Percentiles rank a stretch among this genome's conserved stretches.
phyloP scores from a whole-genome alignment of 2,329 filamentous ascomycete species.

The Didymella exigua region DNA sequence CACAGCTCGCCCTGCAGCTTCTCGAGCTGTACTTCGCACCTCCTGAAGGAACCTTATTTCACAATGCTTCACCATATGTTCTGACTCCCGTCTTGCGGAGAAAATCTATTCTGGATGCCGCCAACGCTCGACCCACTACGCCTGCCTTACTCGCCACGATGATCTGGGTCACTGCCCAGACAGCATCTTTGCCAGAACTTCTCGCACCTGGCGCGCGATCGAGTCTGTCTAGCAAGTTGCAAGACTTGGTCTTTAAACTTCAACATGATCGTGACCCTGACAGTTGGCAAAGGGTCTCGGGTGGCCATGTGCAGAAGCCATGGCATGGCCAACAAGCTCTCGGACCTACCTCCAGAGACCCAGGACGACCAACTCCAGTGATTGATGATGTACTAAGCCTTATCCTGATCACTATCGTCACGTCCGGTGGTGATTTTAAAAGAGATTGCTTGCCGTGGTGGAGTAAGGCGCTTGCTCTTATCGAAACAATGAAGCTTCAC shows the following conservation, averaged over 20 bases:
- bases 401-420: background rate
- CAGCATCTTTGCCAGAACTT: background rate
- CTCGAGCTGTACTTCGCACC: constrained; percentile 3
- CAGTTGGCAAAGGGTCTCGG: constrained; percentile 1
- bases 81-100: background rate
- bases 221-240: background rate
- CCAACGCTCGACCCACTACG: background rate
- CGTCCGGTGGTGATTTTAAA: background rate
- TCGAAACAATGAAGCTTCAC: constrained; percentile 1
- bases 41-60: constrained; percentile 1
- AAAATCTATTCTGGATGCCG: background rate
- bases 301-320: background rate
- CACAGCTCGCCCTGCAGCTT: background rate
- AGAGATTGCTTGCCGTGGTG: constrained; percentile 2
- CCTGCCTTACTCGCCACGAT: constrained; percentile 3
- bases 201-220: constrained; percentile 1
- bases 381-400: background rate
- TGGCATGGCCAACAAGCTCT: background rate
- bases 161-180: constrained; percentile 2
- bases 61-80: constrained; percentile 4
- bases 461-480: background rate
- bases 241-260: background rate
- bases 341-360: background rate
- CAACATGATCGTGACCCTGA: constrained; percentile 1
- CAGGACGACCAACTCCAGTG: background rate